These are phyloP conservation scores for Eleusine coracana DNA, from an alignment of 176 grass and related monocot genomes.

Conservation along the genomic window DNA sequence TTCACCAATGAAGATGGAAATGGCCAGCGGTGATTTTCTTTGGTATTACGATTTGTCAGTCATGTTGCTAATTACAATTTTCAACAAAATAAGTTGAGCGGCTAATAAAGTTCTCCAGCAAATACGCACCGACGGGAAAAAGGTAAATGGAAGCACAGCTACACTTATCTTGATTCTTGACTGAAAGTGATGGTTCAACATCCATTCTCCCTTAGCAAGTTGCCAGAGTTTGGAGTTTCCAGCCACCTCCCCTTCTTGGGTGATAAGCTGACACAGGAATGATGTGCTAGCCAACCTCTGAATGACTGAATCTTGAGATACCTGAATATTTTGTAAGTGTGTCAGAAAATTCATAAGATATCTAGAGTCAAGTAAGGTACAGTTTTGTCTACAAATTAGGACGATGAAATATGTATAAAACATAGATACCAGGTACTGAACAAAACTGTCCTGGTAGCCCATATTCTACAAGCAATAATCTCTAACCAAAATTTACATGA, in stretches of 20 bases:
- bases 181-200: conserved; percentile 48
- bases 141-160: conserved; percentile 18
- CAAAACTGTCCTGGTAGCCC: background rate
- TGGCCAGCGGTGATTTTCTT: background rate
- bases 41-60: conserved; percentile 11
- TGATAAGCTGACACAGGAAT: conserved; percentile 4
- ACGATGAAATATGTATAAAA: conserved; percentile 3
- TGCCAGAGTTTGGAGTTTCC: conserved; percentile 12
- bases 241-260: conserved; percentile 7
- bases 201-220: conserved; percentile 17
- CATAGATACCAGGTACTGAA: background rate
- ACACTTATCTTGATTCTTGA: conserved; percentile 45
- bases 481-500: background rate
- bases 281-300: conserved; percentile 1
- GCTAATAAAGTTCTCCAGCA: conserved; percentile 33
- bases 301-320: conserved; percentile 1
- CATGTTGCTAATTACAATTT: conserved; percentile 11
- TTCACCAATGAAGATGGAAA: background rate
- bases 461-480: background rate
- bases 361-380: background rate
- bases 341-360: conserved; percentile 20
- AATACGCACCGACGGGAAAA: background rate
- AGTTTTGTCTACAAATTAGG: conserved; percentile 9
- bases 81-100: background rate
- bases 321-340: conserved; percentile 5